Conservation (phyloP, 1,284 basidiomycete genomes). For the Trichosporon sp. region DNA sequence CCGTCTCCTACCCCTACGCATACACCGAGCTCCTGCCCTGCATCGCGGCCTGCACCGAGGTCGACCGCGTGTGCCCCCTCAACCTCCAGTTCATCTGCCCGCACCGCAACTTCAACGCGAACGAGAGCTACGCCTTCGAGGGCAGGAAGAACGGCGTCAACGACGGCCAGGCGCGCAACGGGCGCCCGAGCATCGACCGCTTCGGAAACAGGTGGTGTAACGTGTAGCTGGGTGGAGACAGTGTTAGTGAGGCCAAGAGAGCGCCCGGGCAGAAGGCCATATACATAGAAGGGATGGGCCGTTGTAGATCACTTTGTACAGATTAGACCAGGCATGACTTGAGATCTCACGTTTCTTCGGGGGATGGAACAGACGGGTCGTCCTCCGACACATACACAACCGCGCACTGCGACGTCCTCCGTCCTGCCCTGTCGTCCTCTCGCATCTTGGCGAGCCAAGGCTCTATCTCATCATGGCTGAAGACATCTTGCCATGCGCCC, state of each 20-base stretch:
- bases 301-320: background rate
- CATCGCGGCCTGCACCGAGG: conserved; percentile 66
- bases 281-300: background rate
- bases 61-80: conserved; percentile 69
- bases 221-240: conserved; percentile 36
- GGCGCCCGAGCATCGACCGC: conserved; percentile 57
- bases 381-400: too few relatives aligned
- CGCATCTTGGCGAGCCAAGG: background rate
- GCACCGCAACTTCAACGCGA: conserved; percentile 59
- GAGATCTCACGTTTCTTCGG: too few relatives aligned
- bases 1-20: conserved; percentile 28
- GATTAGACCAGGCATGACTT: background rate
- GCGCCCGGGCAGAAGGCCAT: background rate
- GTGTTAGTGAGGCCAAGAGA: background rate
- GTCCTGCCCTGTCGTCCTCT: background rate
- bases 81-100: conserved; percentile 72
- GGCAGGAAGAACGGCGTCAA: conserved; percentile 55
- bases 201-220: conserved; percentile 82
- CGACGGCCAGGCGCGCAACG: conserved; percentile 53
- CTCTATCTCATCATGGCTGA: background rate
- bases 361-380: too few relatives aligned
- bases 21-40: conserved; percentile 70
- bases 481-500: background rate
- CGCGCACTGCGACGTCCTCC: too few relatives aligned
- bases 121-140: conserved; percentile 64